phyloP scores from a whole-genome alignment of 1,284 basidiomycete genomes.

The Tylopilus orsonianus region DNA sequence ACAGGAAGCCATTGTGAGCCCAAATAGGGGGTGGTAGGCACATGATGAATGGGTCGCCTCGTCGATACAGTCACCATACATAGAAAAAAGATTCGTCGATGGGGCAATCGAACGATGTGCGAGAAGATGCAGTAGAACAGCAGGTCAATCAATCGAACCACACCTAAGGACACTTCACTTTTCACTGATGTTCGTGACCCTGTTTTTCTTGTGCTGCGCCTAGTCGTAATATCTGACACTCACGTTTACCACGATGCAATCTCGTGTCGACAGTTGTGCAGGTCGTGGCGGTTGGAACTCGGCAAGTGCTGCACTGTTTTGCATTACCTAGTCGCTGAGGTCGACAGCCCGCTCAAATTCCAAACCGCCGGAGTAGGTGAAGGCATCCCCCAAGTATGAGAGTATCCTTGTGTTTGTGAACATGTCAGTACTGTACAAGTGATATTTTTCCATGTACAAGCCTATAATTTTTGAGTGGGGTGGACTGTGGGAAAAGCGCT shows the following conservation, averaged over 20 bases:
- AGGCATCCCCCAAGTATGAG: not conserved
- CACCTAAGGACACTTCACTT: not conserved
- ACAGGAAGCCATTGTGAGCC: not conserved
- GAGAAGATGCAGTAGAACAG: not conserved
- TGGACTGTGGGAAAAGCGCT: constrained; percentile 25
- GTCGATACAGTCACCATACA: not conserved
- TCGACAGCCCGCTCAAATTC: too few species aligned
- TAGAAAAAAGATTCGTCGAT: too few species aligned
- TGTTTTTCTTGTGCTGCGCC: not conserved
- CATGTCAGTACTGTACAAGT: too few species aligned
- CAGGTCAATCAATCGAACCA: not conserved
- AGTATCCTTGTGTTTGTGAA: not conserved
- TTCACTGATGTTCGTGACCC: not conserved
- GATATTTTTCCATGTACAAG: too few species aligned
- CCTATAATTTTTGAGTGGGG: too few species aligned
- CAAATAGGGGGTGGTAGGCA: not conserved
- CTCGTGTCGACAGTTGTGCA: not conserved
- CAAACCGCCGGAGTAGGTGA: too few species aligned
- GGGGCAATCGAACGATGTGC: too few species aligned
- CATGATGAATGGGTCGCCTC: not conserved
- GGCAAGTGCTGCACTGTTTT: too few species aligned
- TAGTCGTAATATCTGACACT: not conserved
- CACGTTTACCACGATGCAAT: not conserved
- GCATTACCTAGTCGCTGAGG: too few species aligned
- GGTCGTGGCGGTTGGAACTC: not conserved